phyloP scores from a whole-genome alignment of 2,329 filamentous ascomycete species.

The Cladophialophora exuberans region DNA sequence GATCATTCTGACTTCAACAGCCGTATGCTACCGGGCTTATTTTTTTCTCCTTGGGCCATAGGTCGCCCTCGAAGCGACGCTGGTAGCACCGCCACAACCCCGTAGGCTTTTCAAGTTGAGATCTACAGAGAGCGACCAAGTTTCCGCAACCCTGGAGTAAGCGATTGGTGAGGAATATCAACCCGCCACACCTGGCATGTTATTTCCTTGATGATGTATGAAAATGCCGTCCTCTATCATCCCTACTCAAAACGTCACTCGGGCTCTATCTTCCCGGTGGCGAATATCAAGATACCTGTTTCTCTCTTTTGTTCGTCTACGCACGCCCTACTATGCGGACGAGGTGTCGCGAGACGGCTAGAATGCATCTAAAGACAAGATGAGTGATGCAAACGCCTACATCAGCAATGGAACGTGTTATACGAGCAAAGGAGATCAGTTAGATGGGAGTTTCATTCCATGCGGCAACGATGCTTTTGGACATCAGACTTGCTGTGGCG shows the following conservation, averaged over 20 bases:
- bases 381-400: slow-evolving; percentile 30
- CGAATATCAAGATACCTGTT: not conserved
- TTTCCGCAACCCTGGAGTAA: slow-evolving; percentile 15
- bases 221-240: not conserved
- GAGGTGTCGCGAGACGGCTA: slow-evolving; percentile 3
- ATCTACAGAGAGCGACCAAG: slow-evolving; percentile 8
- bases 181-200: not conserved
- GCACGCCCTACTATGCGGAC: not conserved
- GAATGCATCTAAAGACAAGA: slow-evolving; percentile 10
- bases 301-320: not conserved
- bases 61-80: no score
- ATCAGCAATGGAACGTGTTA: slow-evolving; percentile 44
- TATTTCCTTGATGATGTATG: slow-evolving; percentile 13
- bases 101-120: no score
- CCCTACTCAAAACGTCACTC: not conserved
- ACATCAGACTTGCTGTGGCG: slow-evolving; percentile 39
- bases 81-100: no score
- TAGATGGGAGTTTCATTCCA: slow-evolving; percentile 35
- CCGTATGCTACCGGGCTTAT: no score
- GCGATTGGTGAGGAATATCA: slow-evolving; percentile 17
- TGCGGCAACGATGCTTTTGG: slow-evolving; percentile 42
- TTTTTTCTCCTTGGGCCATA: no score
- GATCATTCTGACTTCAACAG: no score
- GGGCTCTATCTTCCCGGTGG: not conserved
- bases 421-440: slow-evolving; percentile 21